Conservation (phyloP, 306 rosid species). For the Sphenostylis stenocarpa region DNA sequence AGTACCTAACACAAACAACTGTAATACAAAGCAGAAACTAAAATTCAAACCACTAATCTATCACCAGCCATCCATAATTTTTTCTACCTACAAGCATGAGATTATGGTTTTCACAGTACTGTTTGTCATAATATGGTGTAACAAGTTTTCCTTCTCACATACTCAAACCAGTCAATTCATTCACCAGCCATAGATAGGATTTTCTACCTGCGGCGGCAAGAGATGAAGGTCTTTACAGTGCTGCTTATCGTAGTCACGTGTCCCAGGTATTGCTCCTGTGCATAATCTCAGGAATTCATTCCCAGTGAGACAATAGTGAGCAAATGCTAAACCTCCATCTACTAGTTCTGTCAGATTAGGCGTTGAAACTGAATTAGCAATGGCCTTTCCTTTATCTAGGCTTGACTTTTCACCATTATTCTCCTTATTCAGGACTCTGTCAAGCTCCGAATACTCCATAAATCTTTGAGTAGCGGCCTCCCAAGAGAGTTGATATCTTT, state of each 20-base stretch:
- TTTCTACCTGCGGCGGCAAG: constrained; percentile 83
- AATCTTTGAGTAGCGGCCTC: constrained; percentile 98
- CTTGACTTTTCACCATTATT: constrained; percentile 37
- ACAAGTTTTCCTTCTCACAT: constrained; percentile 46
- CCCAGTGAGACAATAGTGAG: constrained; percentile 90
- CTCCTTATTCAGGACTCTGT: constrained; percentile 50
- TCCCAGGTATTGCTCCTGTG: constrained; percentile 91
- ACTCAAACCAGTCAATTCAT: constrained; percentile 17
- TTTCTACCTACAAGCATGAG: constrained; percentile 55
- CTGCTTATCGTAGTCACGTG: constrained; percentile 84
- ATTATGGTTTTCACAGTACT: constrained; percentile 59
- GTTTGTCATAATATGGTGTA: constrained; percentile 54
- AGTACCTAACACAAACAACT: constrained; percentile 40
- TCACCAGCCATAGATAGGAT: constrained; percentile 92
- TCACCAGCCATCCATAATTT: constrained; percentile 60
- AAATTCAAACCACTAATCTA: constrained; percentile 20
- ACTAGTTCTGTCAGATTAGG: constrained; percentile 61
- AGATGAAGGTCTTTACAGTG: constrained; percentile 86
- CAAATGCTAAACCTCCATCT: constrained; percentile 94
- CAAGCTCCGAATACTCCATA: constrained; percentile 81
- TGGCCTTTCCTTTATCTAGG: constrained; percentile 32
- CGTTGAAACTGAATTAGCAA: constrained; percentile 54
- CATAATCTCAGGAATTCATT: constrained; percentile 81
- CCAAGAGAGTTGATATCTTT: constrained; percentile 88
- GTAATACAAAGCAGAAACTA: constrained; percentile 38